phyloP scores from a whole-genome alignment of 495 filamentous ascomycete species.

The Xylaria intraflava region DNA sequence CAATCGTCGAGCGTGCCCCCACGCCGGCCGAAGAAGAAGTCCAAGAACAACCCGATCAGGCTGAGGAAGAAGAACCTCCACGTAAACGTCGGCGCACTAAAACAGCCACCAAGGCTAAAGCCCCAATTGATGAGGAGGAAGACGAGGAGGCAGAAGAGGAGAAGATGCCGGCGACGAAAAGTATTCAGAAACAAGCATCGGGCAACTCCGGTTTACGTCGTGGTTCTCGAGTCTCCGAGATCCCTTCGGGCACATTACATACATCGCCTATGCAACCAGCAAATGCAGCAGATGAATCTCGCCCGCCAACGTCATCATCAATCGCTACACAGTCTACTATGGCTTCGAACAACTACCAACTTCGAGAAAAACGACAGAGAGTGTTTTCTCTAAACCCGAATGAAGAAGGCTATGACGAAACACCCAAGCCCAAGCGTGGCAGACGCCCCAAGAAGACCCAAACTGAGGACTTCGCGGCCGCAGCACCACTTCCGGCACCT shows the following conservation, averaged over 20 bases:
- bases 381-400: conserved; percentile 23
- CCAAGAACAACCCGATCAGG: conserved; percentile 3
- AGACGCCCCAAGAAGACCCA: conserved; percentile 20
- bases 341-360: conserved; percentile 22
- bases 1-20: conserved; percentile 1
- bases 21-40: conserved; percentile 1
- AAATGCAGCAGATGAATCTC: conserved; percentile 17
- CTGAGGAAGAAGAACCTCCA: conserved; percentile 6
- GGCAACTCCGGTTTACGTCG: conserved; percentile 10
- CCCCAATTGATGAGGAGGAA: conserved; percentile 9
- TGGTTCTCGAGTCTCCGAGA: conserved; percentile 13
- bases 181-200: neutral
- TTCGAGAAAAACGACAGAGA: conserved; percentile 25
- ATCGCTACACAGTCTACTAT: conserved; percentile 23
- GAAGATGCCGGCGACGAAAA: conserved; percentile 5
- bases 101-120: conserved; percentile 9
- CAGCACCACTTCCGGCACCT: conserved; percentile 8
- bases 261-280: conserved; percentile 3
- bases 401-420: conserved; percentile 17
- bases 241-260: conserved; percentile 12
- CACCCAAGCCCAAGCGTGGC: conserved; percentile 22
- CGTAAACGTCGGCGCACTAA: conserved; percentile 21
- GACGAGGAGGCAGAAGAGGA: no score
- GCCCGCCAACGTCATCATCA: conserved; percentile 24
- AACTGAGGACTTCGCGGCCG: conserved; percentile 6